These are phyloP conservation scores for Ceratocystis destructans DNA, from an alignment of 2,329 filamentous ascomycete species.

Conservation along the genomic window DNA sequence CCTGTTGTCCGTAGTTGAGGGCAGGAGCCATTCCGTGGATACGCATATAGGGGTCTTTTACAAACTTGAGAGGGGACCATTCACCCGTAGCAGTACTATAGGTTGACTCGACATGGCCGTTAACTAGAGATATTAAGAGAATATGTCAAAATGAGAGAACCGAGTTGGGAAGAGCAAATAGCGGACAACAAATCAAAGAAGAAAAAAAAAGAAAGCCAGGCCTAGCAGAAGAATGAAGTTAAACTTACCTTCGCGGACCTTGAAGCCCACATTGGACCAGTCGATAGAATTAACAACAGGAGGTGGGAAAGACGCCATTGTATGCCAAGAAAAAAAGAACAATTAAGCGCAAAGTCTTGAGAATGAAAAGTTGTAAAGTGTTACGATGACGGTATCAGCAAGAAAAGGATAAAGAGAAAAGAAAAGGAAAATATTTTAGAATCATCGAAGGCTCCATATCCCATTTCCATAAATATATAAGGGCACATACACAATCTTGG, in stretches of 20 bases:
- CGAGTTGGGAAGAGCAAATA: neutral
- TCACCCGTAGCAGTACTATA: slow-evolving; percentile 59
- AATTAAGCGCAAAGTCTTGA: no score
- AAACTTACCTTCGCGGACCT: slow-evolving; percentile 65
- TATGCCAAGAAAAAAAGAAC: neutral
- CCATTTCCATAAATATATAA: neutral
- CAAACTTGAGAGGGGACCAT: slow-evolving; percentile 69
- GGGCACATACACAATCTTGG: neutral
- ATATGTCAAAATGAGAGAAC: neutral
- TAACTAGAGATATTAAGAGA: slow-evolving; percentile 43
- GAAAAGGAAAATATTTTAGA: neutral
- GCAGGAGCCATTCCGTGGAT: slow-evolving; percentile 92
- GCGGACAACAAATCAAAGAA: neutral
- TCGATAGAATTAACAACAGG: slow-evolving; percentile 71
- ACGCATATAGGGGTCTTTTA: slow-evolving; percentile 68
- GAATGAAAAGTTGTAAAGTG: no score
- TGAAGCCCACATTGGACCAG: slow-evolving; percentile 89
- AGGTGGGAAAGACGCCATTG: slow-evolving; percentile 49
- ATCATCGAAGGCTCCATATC: neutral
- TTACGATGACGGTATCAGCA: neutral
- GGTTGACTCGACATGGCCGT: slow-evolving; percentile 82
- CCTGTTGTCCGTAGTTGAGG: slow-evolving; percentile 94
- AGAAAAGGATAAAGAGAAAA: neutral
- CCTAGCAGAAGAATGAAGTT: neutral
- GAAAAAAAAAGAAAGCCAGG: slow-evolving; percentile 8